Base-by-base conservation (phyloP, 805 yeast genomes). In the Hemisphaericaspora nanyangensis region DNA sequence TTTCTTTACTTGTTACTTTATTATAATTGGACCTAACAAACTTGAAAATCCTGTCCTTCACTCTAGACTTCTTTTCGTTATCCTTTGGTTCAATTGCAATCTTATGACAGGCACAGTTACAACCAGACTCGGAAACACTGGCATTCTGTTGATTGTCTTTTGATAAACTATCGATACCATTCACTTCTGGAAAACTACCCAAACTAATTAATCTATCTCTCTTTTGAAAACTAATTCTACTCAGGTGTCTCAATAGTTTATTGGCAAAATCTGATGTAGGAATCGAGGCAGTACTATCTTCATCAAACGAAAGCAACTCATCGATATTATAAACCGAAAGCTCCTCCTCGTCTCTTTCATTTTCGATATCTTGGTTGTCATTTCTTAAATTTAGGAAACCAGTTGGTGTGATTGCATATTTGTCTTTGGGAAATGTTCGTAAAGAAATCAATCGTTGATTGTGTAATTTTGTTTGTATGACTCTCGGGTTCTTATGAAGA, bases 381-480 rank as follows among this genome's bases (percentile, higher is more conserved):
- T 34, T 37, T 52, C 24, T 11, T 34, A 56, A 35, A 11, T 52
- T 52, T 35, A 65, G 51, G 36, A 60, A 65, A 44, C 61, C 64
- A 3, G 68, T 71, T 7, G 57, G 56, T 18, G 46, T 49, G 11
- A 59, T 46, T 15, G 47, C 29, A 43, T 65, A 67, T 41, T 51
- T 52, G 35, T 61, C 68, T 16, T 53, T 49, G 11, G 68, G 66
- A 32, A 49, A 51, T 0, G 69, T 59, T 39, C 78, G 50, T 46
- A 72, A 60, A 4, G 75, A 58, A 25, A 65, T 36, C 20, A 72
- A 52, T 11, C 52, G 58, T 38, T 56, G 60, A 40, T 64, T 52
- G 15, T 55, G 48, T 37, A 63, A 56, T 42, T 56, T 61, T 5
- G 62, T 48, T 11, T 66, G 68, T 18, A 70, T 61, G 5, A 71